Conservation (phyloP, 2,329 filamentous ascomycete species). For the Gyromitra esculenta region DNA sequence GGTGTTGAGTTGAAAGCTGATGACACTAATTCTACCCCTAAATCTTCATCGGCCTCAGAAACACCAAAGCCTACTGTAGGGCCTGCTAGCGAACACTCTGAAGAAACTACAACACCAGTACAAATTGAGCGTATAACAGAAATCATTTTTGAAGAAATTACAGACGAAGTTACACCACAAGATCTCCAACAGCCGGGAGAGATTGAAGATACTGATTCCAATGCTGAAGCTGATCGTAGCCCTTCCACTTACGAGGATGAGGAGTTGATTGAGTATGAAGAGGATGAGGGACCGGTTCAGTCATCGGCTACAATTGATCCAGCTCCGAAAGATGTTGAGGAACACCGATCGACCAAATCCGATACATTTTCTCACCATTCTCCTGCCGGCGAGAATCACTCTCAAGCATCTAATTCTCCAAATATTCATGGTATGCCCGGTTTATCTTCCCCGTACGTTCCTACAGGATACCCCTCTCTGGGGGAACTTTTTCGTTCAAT, state of each 20-base stretch:
- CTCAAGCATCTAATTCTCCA: conserved; percentile 1
- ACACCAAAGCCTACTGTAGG: conserved; percentile 23
- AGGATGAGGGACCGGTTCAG: conserved; percentile 29
- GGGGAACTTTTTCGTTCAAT: background rate
- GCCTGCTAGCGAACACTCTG: background rate
- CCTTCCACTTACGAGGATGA: conserved; percentile 44
- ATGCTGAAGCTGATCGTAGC: conserved; percentile 22
- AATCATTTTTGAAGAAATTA: conserved; percentile 43
- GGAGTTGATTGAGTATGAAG: conserved; percentile 53
- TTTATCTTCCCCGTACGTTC: background rate
- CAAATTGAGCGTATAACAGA: conserved; percentile 20
- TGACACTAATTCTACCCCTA: conserved; percentile 28
- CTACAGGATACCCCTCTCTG: background rate
- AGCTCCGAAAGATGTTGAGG: conserved; percentile 13
- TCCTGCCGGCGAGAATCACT: conserved; percentile 3
- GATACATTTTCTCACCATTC: conserved; percentile 23
- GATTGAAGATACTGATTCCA: conserved; percentile 47
- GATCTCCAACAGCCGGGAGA: conserved; percentile 46
- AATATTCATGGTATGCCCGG: conserved; percentile 35
- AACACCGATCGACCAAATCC: conserved; percentile 14
- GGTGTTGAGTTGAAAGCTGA: conserved; percentile 34
- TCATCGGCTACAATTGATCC: conserved; percentile 13
- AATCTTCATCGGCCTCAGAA: conserved; percentile 26
- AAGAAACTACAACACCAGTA: conserved; percentile 23
- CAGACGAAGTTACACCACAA: conserved; percentile 30